Evolutionary conservation across 371 early-diverging fungal species (phyloP).

Genomic region (Mortierella sp.): DNA sequence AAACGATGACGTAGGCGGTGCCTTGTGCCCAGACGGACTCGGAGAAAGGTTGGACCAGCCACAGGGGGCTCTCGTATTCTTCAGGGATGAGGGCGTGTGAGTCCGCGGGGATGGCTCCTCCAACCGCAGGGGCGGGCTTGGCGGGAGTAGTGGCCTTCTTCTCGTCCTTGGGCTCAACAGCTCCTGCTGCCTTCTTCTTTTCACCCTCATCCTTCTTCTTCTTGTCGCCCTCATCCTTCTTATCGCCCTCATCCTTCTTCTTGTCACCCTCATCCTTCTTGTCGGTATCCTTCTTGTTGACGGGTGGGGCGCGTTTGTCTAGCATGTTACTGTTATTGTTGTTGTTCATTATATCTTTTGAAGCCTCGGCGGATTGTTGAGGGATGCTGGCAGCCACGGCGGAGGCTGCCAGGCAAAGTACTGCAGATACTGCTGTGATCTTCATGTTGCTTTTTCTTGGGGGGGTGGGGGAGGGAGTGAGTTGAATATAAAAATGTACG

Average conservation of each 20-base stretch:
- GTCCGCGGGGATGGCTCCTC: not conserved
- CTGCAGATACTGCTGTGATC: constrained; percentile 10
- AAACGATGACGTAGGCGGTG: constrained; percentile 43
- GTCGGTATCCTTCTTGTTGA: not conserved
- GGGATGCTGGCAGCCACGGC: constrained; percentile 14
- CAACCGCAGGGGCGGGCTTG: not conserved
- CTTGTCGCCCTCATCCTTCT: not conserved
- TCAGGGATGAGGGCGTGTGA: not conserved
- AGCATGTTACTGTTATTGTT: not conserved
- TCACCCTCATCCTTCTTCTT: not conserved
- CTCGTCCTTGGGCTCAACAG: not conserved
- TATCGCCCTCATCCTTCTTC: not conserved
- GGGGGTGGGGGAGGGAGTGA: not conserved
- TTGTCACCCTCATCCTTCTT: not conserved
- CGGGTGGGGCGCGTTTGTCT: not conserved
- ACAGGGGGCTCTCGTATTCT: constrained; percentile 29
- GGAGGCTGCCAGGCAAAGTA: constrained; percentile 17
- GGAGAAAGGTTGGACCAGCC: constrained; percentile 49
- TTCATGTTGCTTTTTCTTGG: constrained; percentile 12
- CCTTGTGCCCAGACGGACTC: constrained; percentile 53
- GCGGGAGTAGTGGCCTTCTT: not conserved
- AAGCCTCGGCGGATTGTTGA: not conserved
- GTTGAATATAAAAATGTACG: not conserved
- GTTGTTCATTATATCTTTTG: not conserved
- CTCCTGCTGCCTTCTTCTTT: not conserved